Percentiles rank a stretch among this genome's conserved stretches.
These are phyloP conservation scores for Aspergillus sp. DNA, from an alignment of 2,329 filamentous ascomycete species.

Conservation along the genomic window DNA sequence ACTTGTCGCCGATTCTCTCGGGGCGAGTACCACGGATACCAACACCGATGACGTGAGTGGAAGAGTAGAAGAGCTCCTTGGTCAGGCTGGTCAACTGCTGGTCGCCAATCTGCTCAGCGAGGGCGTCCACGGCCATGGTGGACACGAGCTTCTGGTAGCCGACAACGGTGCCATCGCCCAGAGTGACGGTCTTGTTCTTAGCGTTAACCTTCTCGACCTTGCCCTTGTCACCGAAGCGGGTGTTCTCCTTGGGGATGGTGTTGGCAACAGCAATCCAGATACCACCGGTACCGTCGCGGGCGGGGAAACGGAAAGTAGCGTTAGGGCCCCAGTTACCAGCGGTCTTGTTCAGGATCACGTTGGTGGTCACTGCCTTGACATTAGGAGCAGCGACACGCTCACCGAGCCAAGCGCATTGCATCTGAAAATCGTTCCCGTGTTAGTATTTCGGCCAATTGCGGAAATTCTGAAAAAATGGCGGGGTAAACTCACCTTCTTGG, in stretches of 20 bases:
- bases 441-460: conserved; percentile 2
- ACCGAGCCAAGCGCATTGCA: conserved; percentile 98
- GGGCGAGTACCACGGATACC: conserved; percentile 89
- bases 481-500: conserved; percentile 72
- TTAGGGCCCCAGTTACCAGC: conserved; percentile 98
- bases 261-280: conserved; percentile 98
- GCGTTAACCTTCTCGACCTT: conserved; percentile 85
- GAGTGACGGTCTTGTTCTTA: conserved; percentile 75
- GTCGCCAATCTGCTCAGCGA: conserved; percentile 85
- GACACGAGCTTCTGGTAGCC: conserved; percentile 90
- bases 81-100: conserved; percentile 77
- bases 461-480: not conserved
- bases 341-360: conserved; percentile 93
- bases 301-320: conserved; percentile 96
- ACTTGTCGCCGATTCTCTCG: conserved; percentile 97
- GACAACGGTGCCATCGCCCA: conserved; percentile 83
- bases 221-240: conserved; percentile 80
- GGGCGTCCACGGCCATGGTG: conserved; percentile 92
- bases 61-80: conserved; percentile 95
- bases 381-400: conserved; percentile 97
- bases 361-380: conserved; percentile 88
- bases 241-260: conserved; percentile 89
- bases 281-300: conserved; percentile 90
- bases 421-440: conserved; percentile 54
- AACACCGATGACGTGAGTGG: conserved; percentile 95